A percentile compares a stretch with the other conserved stretches of the same genome.
Evolutionary conservation across 768 basidiomycete species (phyloP).

Genomic region (Ramaria sp.): DNA sequence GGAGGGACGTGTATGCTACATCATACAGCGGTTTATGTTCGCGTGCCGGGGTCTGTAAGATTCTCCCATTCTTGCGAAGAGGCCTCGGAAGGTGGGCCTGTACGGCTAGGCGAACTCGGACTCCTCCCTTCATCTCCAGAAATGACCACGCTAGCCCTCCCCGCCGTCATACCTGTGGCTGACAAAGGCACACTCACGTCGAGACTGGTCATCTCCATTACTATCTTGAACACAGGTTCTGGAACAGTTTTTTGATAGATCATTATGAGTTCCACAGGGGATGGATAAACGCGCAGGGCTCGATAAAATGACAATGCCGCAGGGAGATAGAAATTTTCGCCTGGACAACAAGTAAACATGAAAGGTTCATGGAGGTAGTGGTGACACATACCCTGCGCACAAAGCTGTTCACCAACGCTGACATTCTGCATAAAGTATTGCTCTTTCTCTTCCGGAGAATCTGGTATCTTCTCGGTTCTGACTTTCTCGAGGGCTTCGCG

Average conservation of each 20-base stretch:
- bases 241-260: constrained; percentile 92
- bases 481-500: constrained; percentile 53
- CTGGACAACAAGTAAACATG: constrained; percentile 27
- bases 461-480: constrained; percentile 57
- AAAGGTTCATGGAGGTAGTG: neutral
- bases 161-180: constrained; percentile 18
- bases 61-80: constrained; percentile 90
- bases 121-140: constrained; percentile 46
- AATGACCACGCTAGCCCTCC: constrained; percentile 18
- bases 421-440: constrained; percentile 88
- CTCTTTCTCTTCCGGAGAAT: constrained; percentile 69
- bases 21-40: constrained; percentile 10
- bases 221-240: constrained; percentile 66
- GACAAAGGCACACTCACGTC: constrained; percentile 69
- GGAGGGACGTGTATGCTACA: constrained; percentile 9
- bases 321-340: constrained; percentile 63
- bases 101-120: constrained; percentile 31
- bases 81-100: constrained; percentile 71
- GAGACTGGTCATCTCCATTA: constrained; percentile 78
- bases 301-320: constrained; percentile 89
- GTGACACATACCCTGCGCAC: constrained; percentile 48
- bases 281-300: constrained; percentile 88
- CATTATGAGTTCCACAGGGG: constrained; percentile 86
- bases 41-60: constrained; percentile 49
- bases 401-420: constrained; percentile 75